Conservation (phyloP, 163 green algal genomes). For the Chlamydomonas reinhardtii region DNA sequence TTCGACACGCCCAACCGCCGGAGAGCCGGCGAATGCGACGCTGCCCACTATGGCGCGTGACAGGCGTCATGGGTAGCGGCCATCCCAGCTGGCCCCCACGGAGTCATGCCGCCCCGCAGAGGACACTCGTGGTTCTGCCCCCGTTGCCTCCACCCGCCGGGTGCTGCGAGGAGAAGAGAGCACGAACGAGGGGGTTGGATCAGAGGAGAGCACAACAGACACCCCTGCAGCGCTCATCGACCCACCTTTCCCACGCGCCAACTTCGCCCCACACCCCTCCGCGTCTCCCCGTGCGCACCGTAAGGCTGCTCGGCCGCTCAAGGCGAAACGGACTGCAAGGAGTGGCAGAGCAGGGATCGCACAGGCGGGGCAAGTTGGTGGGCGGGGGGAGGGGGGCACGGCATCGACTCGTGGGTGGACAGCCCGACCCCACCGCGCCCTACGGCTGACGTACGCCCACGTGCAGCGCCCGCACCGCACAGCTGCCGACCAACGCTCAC, state of each 20-base stretch:
- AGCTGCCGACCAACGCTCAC: conserved; percentile 15
- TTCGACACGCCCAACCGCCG: no score
- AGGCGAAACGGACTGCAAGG: not conserved
- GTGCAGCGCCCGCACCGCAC: conserved; percentile 1
- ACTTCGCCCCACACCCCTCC: not conserved
- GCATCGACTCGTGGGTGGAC: conserved; percentile 9
- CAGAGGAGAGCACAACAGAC: conserved; percentile 10
- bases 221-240: conserved; percentile 2
- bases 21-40: not conserved
- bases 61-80: not conserved
- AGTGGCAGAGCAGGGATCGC: conserved; percentile 1
- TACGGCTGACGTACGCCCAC: not conserved
- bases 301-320: no score
- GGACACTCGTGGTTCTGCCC: no score
- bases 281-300: no score
- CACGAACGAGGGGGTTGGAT: conserved; percentile 2
- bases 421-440: conserved; percentile 12
- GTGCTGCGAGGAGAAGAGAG: no score
- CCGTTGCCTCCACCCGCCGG: no score
- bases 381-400: conserved; percentile 5
- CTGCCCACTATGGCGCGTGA: not conserved
- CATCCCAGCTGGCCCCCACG: not conserved
- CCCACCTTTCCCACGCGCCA: not conserved
- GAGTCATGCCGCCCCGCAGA: not conserved
- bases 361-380: not conserved